Evolutionary conservation across 164 flowering plant genomes (phyloP), one percentile per base, ranked within the genome.

Genomic region (Chimonanthus salicifolius): DNA sequence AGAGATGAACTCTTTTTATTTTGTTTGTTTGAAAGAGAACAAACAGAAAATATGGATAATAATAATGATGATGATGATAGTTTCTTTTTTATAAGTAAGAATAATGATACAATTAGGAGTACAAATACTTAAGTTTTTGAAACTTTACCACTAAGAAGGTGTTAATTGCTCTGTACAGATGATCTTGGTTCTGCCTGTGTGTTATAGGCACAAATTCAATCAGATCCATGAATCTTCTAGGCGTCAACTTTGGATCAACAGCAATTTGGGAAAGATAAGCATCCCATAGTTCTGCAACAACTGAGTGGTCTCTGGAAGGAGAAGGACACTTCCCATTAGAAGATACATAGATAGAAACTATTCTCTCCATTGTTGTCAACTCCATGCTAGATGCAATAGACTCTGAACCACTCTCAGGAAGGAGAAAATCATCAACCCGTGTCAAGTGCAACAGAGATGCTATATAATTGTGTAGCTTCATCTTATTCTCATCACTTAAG

Each of bases 241-340:
- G 70, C 47, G 8, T 86, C 86, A 92, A 77, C 10, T 80, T 74
- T 21, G 89, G 78, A 76, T 92, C 90, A 75, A 78, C 49, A 64
- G 91, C 94, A 64, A 94, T 72, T 33, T 67, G 80, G 69, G 83
- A 76, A 45, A 91, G 85, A 74, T 88, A 94, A 11, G 54, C 67
- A 79, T 94, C 98, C 98, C 98, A 94, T 63, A 87, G 75, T 66
- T 89, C 89, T 64, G 92, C 90, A 68, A 91, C 90, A 67, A 76
- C 60, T 0, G 81, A 75, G 71, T 75, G 81, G 13, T 75, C 82
- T 15, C 71, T 64, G 50, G 84, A 78, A 77, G 84, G 85, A 58
- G 78, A 73, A 48, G 76, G 78, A 20, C 73, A 72, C 7, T 68
- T 63, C 13, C 76, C 76, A 80, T 78, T 77, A 13, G 76, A 80